A percentile compares a stretch with the other conserved stretches of the same genome.
phyloP scores from a whole-genome alignment of 176 grass and related monocot species.

The Aegilops sharonensis region DNA sequence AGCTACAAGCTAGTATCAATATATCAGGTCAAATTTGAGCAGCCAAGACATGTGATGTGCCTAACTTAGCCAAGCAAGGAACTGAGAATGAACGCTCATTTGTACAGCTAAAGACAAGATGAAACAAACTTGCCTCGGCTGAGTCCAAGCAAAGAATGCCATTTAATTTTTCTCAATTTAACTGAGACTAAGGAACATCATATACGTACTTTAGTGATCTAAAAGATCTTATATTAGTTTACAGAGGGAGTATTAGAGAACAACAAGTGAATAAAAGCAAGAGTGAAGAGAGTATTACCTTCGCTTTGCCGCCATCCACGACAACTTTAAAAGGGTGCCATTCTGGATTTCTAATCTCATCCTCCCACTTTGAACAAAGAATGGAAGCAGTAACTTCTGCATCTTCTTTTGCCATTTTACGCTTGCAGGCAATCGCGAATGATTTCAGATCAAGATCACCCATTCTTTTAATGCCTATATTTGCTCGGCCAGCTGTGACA shows the following conservation, averaged over 20 bases:
- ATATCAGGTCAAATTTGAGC: not conserved
- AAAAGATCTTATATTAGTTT: too few species aligned
- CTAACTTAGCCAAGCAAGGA: not conserved
- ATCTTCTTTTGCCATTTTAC: constrained; percentile 39
- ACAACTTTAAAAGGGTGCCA: constrained; percentile 64
- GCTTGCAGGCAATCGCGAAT: constrained; percentile 41
- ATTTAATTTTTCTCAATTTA: too few species aligned
- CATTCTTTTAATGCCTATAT: constrained; percentile 49
- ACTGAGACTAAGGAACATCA: too few species aligned
- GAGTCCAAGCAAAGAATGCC: too few species aligned
- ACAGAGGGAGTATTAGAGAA: not conserved
- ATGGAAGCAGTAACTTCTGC: constrained; percentile 27
- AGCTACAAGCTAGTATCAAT: not conserved
- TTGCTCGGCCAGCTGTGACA: not conserved
- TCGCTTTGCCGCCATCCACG: constrained; percentile 17
- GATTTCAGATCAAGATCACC: constrained; percentile 54
- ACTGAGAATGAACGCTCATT: not conserved
- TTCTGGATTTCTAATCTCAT: constrained; percentile 42
- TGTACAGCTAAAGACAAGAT: too few species aligned
- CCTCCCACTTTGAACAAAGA: constrained; percentile 57
- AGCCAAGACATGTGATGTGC: not conserved
- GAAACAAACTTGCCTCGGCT: too few species aligned
- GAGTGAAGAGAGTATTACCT: constrained; percentile 20
- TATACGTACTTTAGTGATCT: too few species aligned
- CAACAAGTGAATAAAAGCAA: not conserved